phyloP scores from a whole-genome alignment of 176 grass and related monocot species.

The Oryza meyeriana region DNA sequence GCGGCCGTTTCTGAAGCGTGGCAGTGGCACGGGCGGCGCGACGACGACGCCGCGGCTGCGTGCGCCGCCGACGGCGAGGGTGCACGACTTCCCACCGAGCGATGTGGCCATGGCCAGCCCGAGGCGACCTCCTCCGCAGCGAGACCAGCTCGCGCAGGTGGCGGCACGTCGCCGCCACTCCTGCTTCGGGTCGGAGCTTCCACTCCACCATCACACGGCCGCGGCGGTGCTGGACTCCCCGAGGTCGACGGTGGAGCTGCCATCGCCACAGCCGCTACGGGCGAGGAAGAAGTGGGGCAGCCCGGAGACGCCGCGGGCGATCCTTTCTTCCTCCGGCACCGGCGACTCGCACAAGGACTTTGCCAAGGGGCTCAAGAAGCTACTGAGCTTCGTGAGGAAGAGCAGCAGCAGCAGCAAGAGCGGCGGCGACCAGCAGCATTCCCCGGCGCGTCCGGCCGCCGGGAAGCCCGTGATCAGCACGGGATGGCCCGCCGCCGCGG shows the following conservation, averaged over 20 bases:
- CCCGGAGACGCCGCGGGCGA: slow-evolving; percentile 34
- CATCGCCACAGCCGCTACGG: neutral
- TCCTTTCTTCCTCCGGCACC: neutral
- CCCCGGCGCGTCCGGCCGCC: slow-evolving; percentile 2
- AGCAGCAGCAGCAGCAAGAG: slow-evolving; percentile 10
- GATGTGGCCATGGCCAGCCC: slow-evolving; percentile 15
- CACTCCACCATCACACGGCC: neutral
- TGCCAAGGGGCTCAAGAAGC: slow-evolving; percentile 48
- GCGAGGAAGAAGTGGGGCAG: slow-evolving; percentile 42
- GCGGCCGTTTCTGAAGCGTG: slow-evolving; percentile 48
- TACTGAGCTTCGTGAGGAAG: slow-evolving; percentile 57
- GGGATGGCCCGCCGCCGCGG: slow-evolving; percentile 10
- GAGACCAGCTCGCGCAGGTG: neutral
- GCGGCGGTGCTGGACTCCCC: neutral
- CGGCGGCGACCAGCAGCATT: neutral
- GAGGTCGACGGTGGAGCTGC: neutral
- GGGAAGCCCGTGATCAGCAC: slow-evolving; percentile 48
- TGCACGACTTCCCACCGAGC: slow-evolving; percentile 33
- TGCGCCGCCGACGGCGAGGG: neutral
- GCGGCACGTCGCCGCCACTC: slow-evolving; percentile 3
- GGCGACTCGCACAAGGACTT: slow-evolving; percentile 45
- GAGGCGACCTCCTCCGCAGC: neutral
- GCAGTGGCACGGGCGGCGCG: slow-evolving; percentile 35
- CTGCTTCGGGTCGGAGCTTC: slow-evolving; percentile 36
- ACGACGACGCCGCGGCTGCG: slow-evolving; percentile 4